phyloP scores from a whole-genome alignment of 768 basidiomycete genomes.

The Phallus indusiatus region DNA sequence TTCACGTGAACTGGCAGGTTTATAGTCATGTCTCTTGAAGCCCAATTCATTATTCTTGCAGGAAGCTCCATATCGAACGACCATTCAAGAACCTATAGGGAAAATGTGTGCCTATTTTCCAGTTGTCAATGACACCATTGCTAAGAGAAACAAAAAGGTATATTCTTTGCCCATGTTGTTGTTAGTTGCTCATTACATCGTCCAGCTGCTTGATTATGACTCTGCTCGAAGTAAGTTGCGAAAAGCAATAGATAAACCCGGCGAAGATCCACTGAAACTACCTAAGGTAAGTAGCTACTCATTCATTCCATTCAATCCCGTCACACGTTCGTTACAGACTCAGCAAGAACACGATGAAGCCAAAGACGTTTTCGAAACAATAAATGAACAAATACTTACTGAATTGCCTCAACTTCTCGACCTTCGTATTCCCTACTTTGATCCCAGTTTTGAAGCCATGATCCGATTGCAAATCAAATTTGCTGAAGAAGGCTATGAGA shows the following conservation, averaged over 20 bases:
- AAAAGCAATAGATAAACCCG: constrained; percentile 85
- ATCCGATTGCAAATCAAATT: constrained; percentile 96
- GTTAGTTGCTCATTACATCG: background rate
- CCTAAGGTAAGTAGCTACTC: constrained; percentile 49
- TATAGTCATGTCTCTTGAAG: background rate
- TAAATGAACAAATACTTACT: constrained; percentile 85
- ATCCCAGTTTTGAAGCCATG: constrained; percentile 99
- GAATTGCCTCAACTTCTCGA: constrained; percentile 92
- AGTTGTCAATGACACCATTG: constrained; percentile 84
- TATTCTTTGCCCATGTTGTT: constrained; percentile 1
- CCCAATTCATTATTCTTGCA: constrained; percentile 21
- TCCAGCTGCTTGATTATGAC: constrained; percentile 90
- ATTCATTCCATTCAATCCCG: background rate
- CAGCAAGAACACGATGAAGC: constrained; percentile 95
- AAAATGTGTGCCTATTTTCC: constrained; percentile 97
- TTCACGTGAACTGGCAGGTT: constrained; percentile 69
- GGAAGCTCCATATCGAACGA: constrained; percentile 92
- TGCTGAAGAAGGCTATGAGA: constrained; percentile 97
- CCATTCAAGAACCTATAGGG: constrained; percentile 90
- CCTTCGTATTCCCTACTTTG: constrained; percentile 94
- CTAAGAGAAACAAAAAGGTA: constrained; percentile 96
- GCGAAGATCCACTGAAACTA: constrained; percentile 86
- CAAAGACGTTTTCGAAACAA: constrained; percentile 85
- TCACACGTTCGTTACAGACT: constrained; percentile 38
- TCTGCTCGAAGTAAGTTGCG: constrained; percentile 82